phyloP scores from a whole-genome alignment of 208 protist genomes.

The Crithidia fasciculata region DNA sequence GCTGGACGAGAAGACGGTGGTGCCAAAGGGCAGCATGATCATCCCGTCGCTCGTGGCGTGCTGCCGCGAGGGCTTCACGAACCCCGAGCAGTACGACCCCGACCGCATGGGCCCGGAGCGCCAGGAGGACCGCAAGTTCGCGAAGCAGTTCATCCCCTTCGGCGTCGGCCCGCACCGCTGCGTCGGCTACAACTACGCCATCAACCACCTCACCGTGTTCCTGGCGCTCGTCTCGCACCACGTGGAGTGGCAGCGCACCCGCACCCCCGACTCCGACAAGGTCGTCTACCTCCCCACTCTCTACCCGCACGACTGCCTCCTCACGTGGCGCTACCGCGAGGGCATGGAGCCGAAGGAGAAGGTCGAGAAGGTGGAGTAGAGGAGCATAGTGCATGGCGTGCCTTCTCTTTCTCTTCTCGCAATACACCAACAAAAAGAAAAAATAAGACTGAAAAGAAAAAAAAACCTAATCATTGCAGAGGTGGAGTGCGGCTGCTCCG shows the following conservation, averaged over 20 bases:
- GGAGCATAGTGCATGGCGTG: background rate
- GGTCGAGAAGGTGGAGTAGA: constrained; percentile 26
- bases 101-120: constrained; percentile 92
- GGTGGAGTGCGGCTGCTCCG: too few species aligned
- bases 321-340: constrained; percentile 69
- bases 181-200: constrained; percentile 94
- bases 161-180: constrained; percentile 93
- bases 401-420: background rate
- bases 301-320: constrained; percentile 91
- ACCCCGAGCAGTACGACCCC: constrained; percentile 93
- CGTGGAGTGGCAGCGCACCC: constrained; percentile 77
- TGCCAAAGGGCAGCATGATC: constrained; percentile 91
- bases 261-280: constrained; percentile 89
- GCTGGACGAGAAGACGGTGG: constrained; percentile 80
- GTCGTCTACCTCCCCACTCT: constrained; percentile 93
- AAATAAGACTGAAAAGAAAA: too few species aligned
- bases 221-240: constrained; percentile 76
- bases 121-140: constrained; percentile 88
- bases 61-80: constrained; percentile 89
- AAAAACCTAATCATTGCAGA: too few species aligned
- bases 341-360: constrained; percentile 31
- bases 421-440: background rate
- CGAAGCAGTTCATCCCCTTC: constrained; percentile 93
- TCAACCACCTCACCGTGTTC: constrained; percentile 94
- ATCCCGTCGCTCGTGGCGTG: constrained; percentile 91